Evolutionary conservation across 495 filamentous ascomycete genomes (phyloP).

Genomic region (Bryoglossum gracile): DNA sequence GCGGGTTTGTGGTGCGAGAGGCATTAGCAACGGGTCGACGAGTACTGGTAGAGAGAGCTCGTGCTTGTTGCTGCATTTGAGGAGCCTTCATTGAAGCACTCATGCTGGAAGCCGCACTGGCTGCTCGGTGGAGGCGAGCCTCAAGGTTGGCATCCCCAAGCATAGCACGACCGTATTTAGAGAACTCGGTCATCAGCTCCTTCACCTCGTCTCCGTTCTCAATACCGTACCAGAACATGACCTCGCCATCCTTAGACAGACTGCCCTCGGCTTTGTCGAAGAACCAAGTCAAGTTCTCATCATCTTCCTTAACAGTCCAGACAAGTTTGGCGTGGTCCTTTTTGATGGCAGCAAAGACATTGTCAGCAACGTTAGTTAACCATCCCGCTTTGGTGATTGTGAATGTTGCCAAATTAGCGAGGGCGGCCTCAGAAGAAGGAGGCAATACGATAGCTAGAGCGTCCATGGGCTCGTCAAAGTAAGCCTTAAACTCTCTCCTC

Average conservation of each 20-base stretch:
- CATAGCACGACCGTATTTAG: constrained; percentile 74
- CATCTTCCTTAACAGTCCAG: constrained; percentile 95
- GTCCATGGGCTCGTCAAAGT: constrained; percentile 95
- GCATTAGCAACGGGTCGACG: constrained; percentile 29
- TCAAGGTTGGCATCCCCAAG: constrained; percentile 89
- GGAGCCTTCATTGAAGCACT: constrained; percentile 39
- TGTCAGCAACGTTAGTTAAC: constrained; percentile 95
- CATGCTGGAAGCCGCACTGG: constrained; percentile 54
- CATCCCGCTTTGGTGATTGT: constrained; percentile 94
- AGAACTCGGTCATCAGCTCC: constrained; percentile 82
- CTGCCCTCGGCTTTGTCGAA: constrained; percentile 96
- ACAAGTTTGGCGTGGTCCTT: constrained; percentile 87
- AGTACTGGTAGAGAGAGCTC: constrained; percentile 55
- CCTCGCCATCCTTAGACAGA: constrained; percentile 72
- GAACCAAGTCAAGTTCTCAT: constrained; percentile 98
- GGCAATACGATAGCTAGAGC: constrained; percentile 90
- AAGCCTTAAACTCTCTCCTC: constrained; percentile 79
- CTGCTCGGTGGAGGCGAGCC: constrained; percentile 70
- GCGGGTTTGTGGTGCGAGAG: neutral
- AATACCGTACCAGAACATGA: constrained; percentile 96
- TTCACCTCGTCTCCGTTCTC: constrained; percentile 80
- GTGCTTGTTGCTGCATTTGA: constrained; percentile 50
- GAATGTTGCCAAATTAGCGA: constrained; percentile 83
- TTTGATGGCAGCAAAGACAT: constrained; percentile 87
- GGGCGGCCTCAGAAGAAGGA: constrained; percentile 40